These are phyloP conservation scores for Carex pumila DNA, from an alignment of 176 grass and related monocot species.

Conservation along the genomic window DNA sequence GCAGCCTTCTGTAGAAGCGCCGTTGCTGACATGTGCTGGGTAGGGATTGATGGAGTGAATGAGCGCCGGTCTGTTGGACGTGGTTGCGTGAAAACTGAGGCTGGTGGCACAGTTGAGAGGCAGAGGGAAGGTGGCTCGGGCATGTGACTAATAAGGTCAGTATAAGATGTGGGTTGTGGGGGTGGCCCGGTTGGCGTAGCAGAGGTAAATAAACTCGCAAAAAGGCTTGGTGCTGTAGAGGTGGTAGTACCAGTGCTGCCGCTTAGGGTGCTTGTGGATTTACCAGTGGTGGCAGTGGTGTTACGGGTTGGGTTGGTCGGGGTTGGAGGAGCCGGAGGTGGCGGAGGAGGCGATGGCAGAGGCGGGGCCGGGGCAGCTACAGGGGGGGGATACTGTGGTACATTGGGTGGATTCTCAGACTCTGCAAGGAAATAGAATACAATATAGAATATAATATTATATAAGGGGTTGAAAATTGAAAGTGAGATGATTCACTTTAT, in stretches of 20 bases:
- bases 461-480: background rate
- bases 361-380: constrained; percentile 39
- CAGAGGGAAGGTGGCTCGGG: constrained; percentile 55
- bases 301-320: background rate
- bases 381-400: constrained; percentile 28
- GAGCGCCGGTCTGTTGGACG: constrained; percentile 27
- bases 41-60: constrained; percentile 39
- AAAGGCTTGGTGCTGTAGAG: constrained; percentile 38
- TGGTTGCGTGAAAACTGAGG: constrained; percentile 40
- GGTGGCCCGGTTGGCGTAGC: constrained; percentile 19
- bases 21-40: constrained; percentile 87
- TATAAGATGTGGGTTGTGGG: constrained; percentile 23
- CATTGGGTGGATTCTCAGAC: constrained; percentile 17
- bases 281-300: constrained; percentile 10
- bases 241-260: constrained; percentile 29
- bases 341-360: constrained; percentile 9
- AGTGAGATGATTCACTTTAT: constrained; percentile 1
- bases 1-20: constrained; percentile 86
- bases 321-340: background rate
- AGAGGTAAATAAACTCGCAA: constrained; percentile 70
- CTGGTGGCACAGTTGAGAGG: constrained; percentile 41
- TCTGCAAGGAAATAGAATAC: constrained; percentile 45
- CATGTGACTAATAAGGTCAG: background rate
- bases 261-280: constrained; percentile 9
- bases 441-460: background rate